These are phyloP conservation scores for Mollisiaceae sp. DNA, from an alignment of 2,329 filamentous ascomycete species.

Conservation along the genomic window DNA sequence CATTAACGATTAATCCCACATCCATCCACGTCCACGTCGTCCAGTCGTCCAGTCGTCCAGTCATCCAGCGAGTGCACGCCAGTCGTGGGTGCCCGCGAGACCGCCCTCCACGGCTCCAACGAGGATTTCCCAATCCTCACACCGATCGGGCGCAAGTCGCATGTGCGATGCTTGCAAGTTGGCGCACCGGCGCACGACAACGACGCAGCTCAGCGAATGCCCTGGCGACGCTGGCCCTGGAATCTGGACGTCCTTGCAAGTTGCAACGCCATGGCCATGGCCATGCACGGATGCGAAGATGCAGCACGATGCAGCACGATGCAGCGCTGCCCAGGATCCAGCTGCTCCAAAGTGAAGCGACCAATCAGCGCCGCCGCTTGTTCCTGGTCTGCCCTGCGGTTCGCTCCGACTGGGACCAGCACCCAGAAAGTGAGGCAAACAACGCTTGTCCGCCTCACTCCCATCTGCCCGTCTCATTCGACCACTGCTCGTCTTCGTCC, in stretches of 20 bases:
- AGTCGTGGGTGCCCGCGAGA: slow-evolving; percentile 18
- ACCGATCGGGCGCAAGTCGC: slow-evolving; percentile 22
- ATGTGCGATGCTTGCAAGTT: slow-evolving; percentile 16
- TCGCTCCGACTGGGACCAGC: slow-evolving; percentile 31
- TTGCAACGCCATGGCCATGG: slow-evolving; percentile 25
- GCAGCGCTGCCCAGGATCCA: slow-evolving; percentile 17
- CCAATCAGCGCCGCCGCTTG: slow-evolving; percentile 29
- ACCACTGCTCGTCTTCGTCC: slow-evolving; percentile 5
- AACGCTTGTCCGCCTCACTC: slow-evolving; percentile 18
- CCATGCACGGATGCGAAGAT: too few species aligned
- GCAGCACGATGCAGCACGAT: too few species aligned
- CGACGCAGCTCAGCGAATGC: slow-evolving; percentile 6
- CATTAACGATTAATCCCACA: too few species aligned
- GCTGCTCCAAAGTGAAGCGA: slow-evolving; percentile 32
- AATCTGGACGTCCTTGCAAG: too few species aligned
- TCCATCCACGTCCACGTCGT: too few species aligned
- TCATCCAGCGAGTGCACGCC: slow-evolving; percentile 9
- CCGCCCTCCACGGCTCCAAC: slow-evolving; percentile 14
- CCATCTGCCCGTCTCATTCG: slow-evolving; percentile 23
- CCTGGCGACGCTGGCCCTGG: too few species aligned
- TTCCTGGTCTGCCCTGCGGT: slow-evolving; percentile 15
- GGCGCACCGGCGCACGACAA: slow-evolving; percentile 14
- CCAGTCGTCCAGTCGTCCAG: too few species aligned
- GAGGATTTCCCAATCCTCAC: slow-evolving; percentile 18
- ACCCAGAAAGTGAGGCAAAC: slow-evolving; percentile 35